Evolutionary conservation across 208 protist genomes (phyloP), one percentile per base, ranked within the genome.

Genomic region (Trichomonas vaginalis): DNA sequence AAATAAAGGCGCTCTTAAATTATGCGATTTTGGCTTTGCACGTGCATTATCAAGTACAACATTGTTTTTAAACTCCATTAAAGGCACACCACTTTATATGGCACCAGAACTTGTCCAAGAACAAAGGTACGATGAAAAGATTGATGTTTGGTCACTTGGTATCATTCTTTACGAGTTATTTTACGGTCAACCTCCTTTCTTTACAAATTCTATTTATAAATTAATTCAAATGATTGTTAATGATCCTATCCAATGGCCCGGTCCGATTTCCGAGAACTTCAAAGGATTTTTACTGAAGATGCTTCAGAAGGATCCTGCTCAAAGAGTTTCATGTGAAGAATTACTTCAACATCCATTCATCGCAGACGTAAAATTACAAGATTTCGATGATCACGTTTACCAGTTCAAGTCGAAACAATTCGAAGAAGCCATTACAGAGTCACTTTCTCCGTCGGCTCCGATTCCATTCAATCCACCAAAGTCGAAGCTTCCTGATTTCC

Each of bases 21-120:
- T 99, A 6, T 98, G 98, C 86, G 99, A 99, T 97, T 99, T 99
- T 97, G 99, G 99, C 8, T 99, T 99, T 97, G 98, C 98, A 3
- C 97, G 98, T 15, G 97, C 98, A 0, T 95, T 97, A 40, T 80
- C 70, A 62, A 98, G 97, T 96, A 98, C 98, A 96, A 99, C 98
- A 3, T 98, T 99, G 61, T 97, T 99, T 35, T 97, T 99, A 23
- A 98, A 98, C 0, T 98, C 98, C 87, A 98, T 99, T 96, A 99
- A 97, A 95, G 97, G 97, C 17, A 97, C 97, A 8, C 97, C 97
- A 39, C 97, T 99, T 23, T 99, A 99, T 97, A 99, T 99, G 98
- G 98, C 98, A 10, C 98, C 98, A 0, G 98, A 99, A 96, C 97
- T 99, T 32, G 96, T 98, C 9, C 95, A 97, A 96, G 97, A 97